Base-by-base conservation (phyloP, 2,329 filamentous ascomycete genomes). In the Mycocentrospora acerina region DNA sequence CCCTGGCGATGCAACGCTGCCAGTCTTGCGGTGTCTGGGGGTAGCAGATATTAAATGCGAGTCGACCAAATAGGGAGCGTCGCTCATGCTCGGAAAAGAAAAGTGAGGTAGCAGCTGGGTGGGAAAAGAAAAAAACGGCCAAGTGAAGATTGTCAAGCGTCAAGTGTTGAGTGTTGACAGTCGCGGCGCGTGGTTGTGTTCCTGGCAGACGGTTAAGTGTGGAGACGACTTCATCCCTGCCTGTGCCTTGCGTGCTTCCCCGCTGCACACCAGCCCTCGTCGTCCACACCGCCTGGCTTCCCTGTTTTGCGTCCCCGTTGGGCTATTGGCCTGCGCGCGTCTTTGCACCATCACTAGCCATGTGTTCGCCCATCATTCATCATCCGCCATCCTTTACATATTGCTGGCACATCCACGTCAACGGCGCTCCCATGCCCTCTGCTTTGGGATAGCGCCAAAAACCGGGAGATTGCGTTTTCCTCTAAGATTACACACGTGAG, bases 401-500 rank as follows among this genome's bases (percentile, higher is more conserved):
- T 40, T 28, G 26, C 28, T 28, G 32, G 37, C 29, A 29, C 18
- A 19, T 30, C 52, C 39, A 53, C 47, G 51, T 51, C 50, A 49
- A 43, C 29, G 24, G 37, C 46, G 52, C 47, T 44, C 40, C 33
- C 33, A 28, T 33, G 33, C 32, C 24, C 16, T 22, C 35, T 14
- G 24, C 24, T 44, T 42, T 27, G 39, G 32, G 32, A 40, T 32
- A 44, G 37, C 36, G 35, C 32, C 28, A 33, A 42, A 47, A 47
- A 48, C 22, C 33, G 38, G 43, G 50, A 59, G 43, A 60, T 61
- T 60, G 42, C 52, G 37, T 38, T 37, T 13, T 26, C 8, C 19
- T 35, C 31, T 34, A 25, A 22, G 19, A 24, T 33, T 2, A 36
- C 16, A n/a, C 8, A 8, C 32, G 19, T 22, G 30, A 40, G 38